phyloP scores from a whole-genome alignment of 2,329 filamentous ascomycete genomes.

The Fusarium illudens region DNA sequence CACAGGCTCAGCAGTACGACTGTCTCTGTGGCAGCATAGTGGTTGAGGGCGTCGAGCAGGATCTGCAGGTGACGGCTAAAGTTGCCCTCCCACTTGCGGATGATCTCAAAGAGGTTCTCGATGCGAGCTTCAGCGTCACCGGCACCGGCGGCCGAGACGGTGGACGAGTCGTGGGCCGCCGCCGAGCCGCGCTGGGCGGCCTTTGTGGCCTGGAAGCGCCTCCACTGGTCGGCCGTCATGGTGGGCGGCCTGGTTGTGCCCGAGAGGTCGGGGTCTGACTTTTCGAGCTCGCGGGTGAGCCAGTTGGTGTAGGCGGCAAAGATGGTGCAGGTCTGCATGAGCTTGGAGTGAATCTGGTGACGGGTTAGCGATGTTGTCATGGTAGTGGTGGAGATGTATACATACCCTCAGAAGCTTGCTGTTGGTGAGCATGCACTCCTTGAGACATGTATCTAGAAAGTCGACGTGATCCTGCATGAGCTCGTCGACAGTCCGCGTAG shows the following conservation, averaged over 20 bases:
- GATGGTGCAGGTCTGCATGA: slow-evolving; percentile 94
- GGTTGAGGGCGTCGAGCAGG: slow-evolving; percentile 91
- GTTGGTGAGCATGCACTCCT: slow-evolving; percentile 99
- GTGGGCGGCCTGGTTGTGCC: slow-evolving; percentile 65
- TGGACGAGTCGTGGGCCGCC: slow-evolving; percentile 46
- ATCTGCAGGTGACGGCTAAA: slow-evolving; percentile 94
- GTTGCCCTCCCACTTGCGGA: slow-evolving; percentile 91
- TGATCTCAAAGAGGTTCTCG: slow-evolving; percentile 82
- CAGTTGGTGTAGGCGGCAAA: slow-evolving; percentile 92
- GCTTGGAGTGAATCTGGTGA: slow-evolving; percentile 89
- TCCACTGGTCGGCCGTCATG: slow-evolving; percentile 70
- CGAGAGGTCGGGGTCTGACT: slow-evolving; percentile 81
- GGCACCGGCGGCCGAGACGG: slow-evolving; percentile 45
- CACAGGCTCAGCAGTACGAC: slow-evolving; percentile 91
- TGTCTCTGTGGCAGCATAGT: slow-evolving; percentile 96
- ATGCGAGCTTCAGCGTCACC: slow-evolving; percentile 60
- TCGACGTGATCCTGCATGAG: slow-evolving; percentile 99
- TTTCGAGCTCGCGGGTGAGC: slow-evolving; percentile 83
- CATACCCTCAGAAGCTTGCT: slow-evolving; percentile 88
- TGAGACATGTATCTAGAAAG: slow-evolving; percentile 95
- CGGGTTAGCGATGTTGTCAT: slow-evolving; percentile 18
- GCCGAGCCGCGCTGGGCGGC: slow-evolving; percentile 51
- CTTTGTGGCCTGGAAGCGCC: slow-evolving; percentile 61
- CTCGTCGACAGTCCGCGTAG: slow-evolving; percentile 85
- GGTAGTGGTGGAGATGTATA: slow-evolving; percentile 8